phyloP scores from a whole-genome alignment of 305 asterid genomes.

The Fraxinus albicans region DNA sequence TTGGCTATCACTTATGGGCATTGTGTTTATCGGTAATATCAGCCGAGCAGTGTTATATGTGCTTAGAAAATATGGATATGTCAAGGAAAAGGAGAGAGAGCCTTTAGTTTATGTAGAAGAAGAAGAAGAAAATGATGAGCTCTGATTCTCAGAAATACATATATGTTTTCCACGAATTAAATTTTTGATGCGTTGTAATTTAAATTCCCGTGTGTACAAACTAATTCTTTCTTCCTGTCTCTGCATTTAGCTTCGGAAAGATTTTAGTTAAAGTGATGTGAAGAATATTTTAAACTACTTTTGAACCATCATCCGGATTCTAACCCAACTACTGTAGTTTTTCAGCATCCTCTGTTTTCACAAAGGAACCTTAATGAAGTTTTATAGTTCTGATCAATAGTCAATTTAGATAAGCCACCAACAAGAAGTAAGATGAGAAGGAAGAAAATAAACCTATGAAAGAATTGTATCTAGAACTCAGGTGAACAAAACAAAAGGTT shows the following conservation, averaged over 20 bases:
- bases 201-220: neutral
- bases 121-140: constrained; percentile 19
- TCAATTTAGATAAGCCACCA: neutral
- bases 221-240: neutral
- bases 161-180: neutral
- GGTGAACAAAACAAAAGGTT: neutral
- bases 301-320: neutral
- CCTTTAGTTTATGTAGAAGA: neutral
- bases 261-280: neutral
- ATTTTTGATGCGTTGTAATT: neutral
- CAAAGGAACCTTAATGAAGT: neutral
- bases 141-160: constrained; percentile 9
- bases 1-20: constrained; percentile 28
- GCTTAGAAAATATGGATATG: constrained; percentile 18
- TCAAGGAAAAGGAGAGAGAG: constrained; percentile 19
- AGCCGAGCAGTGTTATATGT: constrained; percentile 21
- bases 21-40: constrained; percentile 26
- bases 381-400: neutral
- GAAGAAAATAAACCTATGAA: neutral
- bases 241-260: neutral
- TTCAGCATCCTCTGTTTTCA: neutral
- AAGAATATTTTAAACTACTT: neutral
- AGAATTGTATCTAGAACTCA: neutral
- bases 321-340: neutral
- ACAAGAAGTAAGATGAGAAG: neutral